Evolutionary conservation across 106 monocot genomes (phyloP), one percentile per base, ranked within the genome.

Genomic region (Dioscorea zingiberensis): DNA sequence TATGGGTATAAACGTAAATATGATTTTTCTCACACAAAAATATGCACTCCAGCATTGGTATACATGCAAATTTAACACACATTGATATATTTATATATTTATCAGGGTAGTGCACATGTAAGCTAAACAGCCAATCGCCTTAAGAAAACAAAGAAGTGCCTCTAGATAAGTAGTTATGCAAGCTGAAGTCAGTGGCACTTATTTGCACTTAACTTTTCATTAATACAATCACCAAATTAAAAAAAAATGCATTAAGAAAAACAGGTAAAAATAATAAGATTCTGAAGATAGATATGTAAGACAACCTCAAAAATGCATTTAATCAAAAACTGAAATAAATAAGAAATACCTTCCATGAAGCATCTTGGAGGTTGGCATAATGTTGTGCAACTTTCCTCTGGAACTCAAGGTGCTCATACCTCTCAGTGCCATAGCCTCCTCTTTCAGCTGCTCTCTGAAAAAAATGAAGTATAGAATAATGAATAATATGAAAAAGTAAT

Each of bases 401-500:
- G 69, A 93, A 98, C 25, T 98, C 93, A 58, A 98, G 75, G 3
- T 80, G 71, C 69, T 93, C 93, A 61, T 98, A 98, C 78, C 89
- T 88, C 74, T 98, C 97, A 9, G 30, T 55, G 25, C 97, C 97
- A 79, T 93, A 98, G n/a, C 86, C 84, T 66, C 93, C 98, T 58
- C 98, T 84, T 67, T 85, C 77, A 63, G 98, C 86, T 29, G 98
- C 98, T 98, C 82, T 83, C 98, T 98, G 74, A 45, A 63, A 67
- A 9, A 48, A 32, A 56, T 38, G 0, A 38, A 6, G 10, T 38
- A 8, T 38, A 38, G 38, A 38, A 38, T 6, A 38, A 38, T 8
- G 38, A 38, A 38, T 6, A 38, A 38, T 38, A 38, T 38, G 38
- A 6, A 38, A 38, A 38, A 30, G 7, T 7, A 30, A 7, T 38